Evolutionary conservation across 2,329 filamentous ascomycete genomes (phyloP).

Genomic region (Phaeosphaeriaceae sp.): DNA sequence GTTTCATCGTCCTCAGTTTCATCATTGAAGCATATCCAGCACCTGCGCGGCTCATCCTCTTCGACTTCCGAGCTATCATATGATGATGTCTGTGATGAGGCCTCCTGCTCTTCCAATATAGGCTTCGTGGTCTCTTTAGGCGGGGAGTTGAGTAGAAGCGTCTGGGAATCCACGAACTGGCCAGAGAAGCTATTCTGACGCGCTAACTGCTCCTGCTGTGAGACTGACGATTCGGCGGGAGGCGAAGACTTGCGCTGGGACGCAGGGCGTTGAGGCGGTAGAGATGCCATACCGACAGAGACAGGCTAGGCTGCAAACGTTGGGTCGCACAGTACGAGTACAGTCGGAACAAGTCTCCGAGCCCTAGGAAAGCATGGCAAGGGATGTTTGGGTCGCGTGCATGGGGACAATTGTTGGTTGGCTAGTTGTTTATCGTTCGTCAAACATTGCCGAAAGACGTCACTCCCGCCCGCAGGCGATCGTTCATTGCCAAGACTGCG

Average conservation of each 20-base stretch:
- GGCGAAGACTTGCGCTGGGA: constrained; percentile 43
- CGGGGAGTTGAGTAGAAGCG: constrained; percentile 51
- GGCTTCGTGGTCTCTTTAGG: constrained; percentile 19
- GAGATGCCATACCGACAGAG: constrained; percentile 47
- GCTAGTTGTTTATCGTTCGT: neutral
- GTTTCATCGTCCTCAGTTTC: constrained; percentile 68
- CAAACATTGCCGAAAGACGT: constrained; percentile 17
- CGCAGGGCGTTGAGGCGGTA: constrained; percentile 47
- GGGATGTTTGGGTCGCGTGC: neutral
- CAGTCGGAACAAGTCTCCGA: too few species aligned
- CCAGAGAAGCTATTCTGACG: constrained; percentile 48
- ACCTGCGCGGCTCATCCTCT: constrained; percentile 58
- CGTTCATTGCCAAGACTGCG: constrained; percentile 19
- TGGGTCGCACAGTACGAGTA: too few species aligned
- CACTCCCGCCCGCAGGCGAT: constrained; percentile 15
- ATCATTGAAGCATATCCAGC: constrained; percentile 74
- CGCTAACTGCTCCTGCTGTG: constrained; percentile 23
- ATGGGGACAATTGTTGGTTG: neutral
- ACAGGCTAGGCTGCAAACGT: too few species aligned
- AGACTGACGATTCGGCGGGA: constrained; percentile 21
- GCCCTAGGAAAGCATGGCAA: neutral
- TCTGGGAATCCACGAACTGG: constrained; percentile 55
- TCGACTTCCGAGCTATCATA: constrained; percentile 14
- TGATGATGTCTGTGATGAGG: constrained; percentile 11
- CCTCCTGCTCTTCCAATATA: constrained; percentile 17